These are phyloP conservation scores for Termitomyces heimii DNA, from an alignment of 768 basidiomycete genomes.

Conservation along the genomic window DNA sequence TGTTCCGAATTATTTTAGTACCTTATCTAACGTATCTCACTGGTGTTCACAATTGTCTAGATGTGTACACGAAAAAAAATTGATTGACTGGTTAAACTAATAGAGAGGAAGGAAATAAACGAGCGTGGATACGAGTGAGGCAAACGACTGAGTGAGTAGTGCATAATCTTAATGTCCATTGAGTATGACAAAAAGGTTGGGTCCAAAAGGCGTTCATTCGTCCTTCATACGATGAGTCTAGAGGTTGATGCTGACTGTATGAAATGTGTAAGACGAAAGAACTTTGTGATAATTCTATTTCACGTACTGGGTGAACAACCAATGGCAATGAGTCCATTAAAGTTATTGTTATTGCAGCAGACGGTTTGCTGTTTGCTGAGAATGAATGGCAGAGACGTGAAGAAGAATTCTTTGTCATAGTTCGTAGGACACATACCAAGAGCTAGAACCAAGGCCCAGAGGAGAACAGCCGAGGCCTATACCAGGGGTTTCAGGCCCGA, in stretches of 20 bases:
- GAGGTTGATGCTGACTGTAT: constrained; percentile 18
- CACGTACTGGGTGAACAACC: constrained; percentile 38
- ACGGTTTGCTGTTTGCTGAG: constrained; percentile 33
- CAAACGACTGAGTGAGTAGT: not conserved
- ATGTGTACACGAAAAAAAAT: not conserved
- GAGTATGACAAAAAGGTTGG: not conserved
- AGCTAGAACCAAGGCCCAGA: constrained; percentile 17
- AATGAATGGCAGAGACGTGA: not conserved
- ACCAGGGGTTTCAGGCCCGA: constrained; percentile 11
- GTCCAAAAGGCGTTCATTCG: not conserved
- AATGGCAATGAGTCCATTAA: constrained; percentile 35
- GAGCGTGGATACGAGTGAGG: constrained; percentile 2
- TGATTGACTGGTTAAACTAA: not conserved
- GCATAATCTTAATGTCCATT: not conserved
- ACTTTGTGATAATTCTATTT: not conserved
- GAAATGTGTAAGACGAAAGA: not conserved
- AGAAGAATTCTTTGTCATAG: not conserved
- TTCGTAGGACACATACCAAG: constrained; percentile 21
- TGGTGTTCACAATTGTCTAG: not conserved
- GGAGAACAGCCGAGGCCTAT: constrained; percentile 34
- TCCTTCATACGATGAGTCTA: constrained; percentile 5
- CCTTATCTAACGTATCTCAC: not conserved
- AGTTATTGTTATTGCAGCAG: constrained; percentile 40
- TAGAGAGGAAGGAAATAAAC: not conserved
- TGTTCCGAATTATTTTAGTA: not conserved